phyloP scores from a whole-genome alignment of 352 stramenopile species.

The Globisporangium splendens region DNA sequence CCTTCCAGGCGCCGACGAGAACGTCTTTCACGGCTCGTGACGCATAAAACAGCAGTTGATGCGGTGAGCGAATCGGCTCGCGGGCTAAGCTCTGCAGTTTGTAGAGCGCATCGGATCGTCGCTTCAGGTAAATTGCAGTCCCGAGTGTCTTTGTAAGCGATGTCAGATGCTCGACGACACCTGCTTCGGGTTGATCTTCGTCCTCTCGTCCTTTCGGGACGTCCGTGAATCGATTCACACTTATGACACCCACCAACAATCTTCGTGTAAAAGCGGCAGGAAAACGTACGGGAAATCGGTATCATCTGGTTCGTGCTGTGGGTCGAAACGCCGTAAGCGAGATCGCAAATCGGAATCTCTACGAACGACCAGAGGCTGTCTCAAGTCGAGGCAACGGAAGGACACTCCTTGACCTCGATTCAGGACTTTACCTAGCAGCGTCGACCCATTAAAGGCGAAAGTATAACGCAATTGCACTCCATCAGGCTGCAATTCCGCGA shows the following conservation, averaged over 20 bases:
- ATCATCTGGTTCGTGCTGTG: not conserved
- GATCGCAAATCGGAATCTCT: constrained; percentile 25
- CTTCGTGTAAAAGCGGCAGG: constrained; percentile 64
- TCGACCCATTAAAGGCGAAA: constrained; percentile 42
- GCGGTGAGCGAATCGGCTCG: constrained; percentile 47
- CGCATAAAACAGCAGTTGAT: constrained; percentile 48
- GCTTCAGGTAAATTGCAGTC: constrained; percentile 56
- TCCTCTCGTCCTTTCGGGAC: constrained; percentile 56
- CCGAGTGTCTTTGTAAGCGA: constrained; percentile 39
- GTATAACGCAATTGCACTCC: constrained; percentile 48
- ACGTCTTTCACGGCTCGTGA: constrained; percentile 38
- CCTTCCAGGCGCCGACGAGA: constrained; percentile 54
- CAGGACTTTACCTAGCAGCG: constrained; percentile 23
- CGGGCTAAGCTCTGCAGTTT: constrained; percentile 30
- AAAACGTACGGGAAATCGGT: constrained; percentile 51
- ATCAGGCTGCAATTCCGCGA: constrained; percentile 50
- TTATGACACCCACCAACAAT: constrained; percentile 57
- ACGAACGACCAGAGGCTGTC: constrained; percentile 33
- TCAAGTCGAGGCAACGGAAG: constrained; percentile 51
- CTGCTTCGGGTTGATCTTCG: constrained; percentile 59
- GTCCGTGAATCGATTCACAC: constrained; percentile 48
- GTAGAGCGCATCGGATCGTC: constrained; percentile 44
- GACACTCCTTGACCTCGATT: constrained; percentile 49
- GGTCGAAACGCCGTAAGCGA: constrained; percentile 28
- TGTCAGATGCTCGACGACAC: constrained; percentile 50